Conservation (phyloP, 176 grass and related monocot species). For the Lolium multiflorum region DNA sequence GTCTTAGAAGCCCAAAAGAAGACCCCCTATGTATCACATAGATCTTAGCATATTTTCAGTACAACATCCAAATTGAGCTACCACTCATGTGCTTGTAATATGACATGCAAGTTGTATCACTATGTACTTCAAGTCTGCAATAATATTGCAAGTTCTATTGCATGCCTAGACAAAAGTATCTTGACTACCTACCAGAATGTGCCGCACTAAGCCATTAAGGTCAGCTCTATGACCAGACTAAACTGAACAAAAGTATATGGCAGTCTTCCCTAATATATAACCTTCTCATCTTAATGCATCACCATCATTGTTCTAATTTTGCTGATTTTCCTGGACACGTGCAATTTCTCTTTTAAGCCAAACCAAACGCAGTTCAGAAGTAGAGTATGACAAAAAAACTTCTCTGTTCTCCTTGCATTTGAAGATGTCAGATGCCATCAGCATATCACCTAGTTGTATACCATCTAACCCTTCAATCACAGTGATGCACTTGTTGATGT, state of each 20-base stretch:
- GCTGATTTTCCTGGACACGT: too few species aligned
- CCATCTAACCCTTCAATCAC: not conserved
- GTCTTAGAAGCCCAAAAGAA: too few species aligned
- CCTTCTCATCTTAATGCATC: too few species aligned
- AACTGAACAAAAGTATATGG: not conserved
- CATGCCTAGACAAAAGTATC: not conserved
- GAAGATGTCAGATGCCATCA: not conserved
- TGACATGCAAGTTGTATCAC: not conserved
- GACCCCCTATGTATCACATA: too few species aligned
- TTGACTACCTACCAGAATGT: not conserved
- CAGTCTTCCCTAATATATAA: too few species aligned
- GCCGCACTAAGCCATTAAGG: not conserved
- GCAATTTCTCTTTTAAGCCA: too few species aligned
- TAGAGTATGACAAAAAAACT: not conserved
- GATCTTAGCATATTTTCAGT: too few species aligned
- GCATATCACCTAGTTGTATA: too few species aligned
- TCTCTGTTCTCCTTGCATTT: not conserved
- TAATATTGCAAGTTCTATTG: not conserved
- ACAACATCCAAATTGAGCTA: too few species aligned
- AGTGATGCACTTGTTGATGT: not conserved
- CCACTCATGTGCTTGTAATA: too few species aligned
- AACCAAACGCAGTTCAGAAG: too few species aligned
- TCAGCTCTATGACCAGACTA: not conserved
- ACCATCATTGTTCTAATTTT: too few species aligned
- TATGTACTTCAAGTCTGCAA: not conserved